Conservation (phyloP, 2,329 filamentous ascomycete genomes). For the Colletotrichum orchidophilum region DNA sequence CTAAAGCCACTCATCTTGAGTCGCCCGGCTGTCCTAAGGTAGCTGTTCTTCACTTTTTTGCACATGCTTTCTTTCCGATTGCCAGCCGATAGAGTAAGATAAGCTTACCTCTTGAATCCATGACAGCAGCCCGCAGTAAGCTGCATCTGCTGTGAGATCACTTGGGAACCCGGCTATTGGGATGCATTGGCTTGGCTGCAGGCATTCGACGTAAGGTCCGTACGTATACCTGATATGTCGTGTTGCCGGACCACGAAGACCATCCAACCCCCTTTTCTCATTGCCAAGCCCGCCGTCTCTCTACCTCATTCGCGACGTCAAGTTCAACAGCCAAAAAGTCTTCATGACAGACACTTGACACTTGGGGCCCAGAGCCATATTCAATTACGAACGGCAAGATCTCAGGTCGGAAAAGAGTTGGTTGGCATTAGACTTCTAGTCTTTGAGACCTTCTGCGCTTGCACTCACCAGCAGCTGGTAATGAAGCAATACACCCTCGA, state of each 20-base stretch:
- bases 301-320: background rate
- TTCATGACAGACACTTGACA: background rate
- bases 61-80: background rate
- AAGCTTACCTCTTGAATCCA: background rate
- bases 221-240: background rate
- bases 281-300: background rate
- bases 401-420: background rate
- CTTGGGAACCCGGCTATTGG: background rate
- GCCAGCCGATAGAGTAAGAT: background rate
- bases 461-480: background rate
- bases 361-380: background rate
- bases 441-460: background rate
- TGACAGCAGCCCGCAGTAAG: background rate
- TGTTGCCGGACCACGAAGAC: background rate
- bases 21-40: background rate
- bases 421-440: background rate
- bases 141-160: constrained; percentile 5
- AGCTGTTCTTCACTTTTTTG: too few species aligned
- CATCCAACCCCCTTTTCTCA: background rate
- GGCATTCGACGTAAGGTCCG: background rate
- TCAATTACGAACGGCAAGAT: background rate
- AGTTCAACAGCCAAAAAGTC: background rate
- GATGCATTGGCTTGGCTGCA: background rate
- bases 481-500: background rate
- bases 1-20: background rate